Evolutionary conservation across 2,329 filamentous ascomycete species (phyloP).

Genomic region (Cladosporium sphaerospermum): DNA sequence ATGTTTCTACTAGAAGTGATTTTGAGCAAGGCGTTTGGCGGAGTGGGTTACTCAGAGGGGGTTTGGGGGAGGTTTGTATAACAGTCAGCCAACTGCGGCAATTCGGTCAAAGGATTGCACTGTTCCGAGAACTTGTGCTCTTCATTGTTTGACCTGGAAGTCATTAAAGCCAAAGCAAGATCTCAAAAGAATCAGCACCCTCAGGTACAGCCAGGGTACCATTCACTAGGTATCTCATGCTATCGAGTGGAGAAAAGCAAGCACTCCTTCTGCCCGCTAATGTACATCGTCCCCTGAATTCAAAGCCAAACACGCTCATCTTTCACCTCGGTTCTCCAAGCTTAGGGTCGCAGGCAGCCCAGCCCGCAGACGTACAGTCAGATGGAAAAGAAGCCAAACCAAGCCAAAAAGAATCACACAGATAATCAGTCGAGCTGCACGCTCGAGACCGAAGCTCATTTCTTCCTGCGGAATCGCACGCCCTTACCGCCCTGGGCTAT

Average conservation of each 20-base stretch:
- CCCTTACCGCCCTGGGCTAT: constrained; percentile 46
- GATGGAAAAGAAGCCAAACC: not conserved
- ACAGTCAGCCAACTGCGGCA: no score
- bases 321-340: no score
- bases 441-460: not conserved
- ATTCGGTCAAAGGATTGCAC: no score
- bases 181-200: no score
- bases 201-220: not conserved
- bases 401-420: not conserved
- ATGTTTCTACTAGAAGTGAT: not conserved
- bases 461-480: constrained; percentile 1
- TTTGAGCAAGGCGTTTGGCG: constrained; percentile 2
- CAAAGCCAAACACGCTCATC: no score
- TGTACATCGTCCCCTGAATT: no score
- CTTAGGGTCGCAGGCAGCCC: no score
- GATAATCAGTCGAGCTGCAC: not conserved
- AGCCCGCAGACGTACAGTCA: not conserved
- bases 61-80: no score
- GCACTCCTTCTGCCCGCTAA: no score
- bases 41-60: not conserved
- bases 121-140: no score
- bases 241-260: not conserved
- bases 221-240: not conserved
- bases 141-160: no score
- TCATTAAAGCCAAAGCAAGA: no score